Percentiles rank a stretch among this genome's conserved stretches.
These are phyloP conservation scores for Iris macrosiphon DNA, from an alignment of 106 monocot genomes.

Conservation along the genomic window DNA sequence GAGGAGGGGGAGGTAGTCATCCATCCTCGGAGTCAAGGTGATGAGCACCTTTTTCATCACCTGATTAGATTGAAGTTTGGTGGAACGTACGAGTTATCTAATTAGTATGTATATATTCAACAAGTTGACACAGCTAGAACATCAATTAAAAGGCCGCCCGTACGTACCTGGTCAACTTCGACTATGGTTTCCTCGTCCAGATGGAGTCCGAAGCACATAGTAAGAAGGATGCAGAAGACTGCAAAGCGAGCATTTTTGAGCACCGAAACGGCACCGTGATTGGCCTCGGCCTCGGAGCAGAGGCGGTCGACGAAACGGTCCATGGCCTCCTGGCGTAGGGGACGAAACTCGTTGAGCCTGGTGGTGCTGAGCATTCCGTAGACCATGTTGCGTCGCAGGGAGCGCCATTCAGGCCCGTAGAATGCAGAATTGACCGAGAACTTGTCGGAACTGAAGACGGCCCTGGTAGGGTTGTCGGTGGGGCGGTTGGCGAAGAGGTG, in stretches of 20 bases:
- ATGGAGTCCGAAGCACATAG: slow-evolving; percentile 85
- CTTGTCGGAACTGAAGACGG: slow-evolving; percentile 81
- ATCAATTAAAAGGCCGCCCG: no score
- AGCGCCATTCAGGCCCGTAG: slow-evolving; percentile 84
- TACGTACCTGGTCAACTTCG: slow-evolving; percentile 47
- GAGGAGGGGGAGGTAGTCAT: slow-evolving; percentile 82
- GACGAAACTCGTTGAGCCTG: slow-evolving; percentile 56
- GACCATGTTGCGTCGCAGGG: slow-evolving; percentile 92
- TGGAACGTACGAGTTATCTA: no score
- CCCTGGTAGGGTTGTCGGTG: slow-evolving; percentile 57
- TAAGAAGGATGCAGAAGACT: slow-evolving; percentile 77
- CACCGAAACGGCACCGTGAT: slow-evolving; percentile 55
- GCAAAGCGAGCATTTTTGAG: slow-evolving; percentile 86
- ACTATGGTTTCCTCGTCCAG: slow-evolving; percentile 52
- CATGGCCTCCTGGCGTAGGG: slow-evolving; percentile 42
- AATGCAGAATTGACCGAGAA: slow-evolving; percentile 89
- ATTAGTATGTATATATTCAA: no score
- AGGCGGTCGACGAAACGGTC: slow-evolving; percentile 62
- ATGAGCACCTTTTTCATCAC: slow-evolving; percentile 77
- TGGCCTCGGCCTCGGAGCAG: slow-evolving; percentile 50
- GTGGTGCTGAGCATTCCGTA: slow-evolving; percentile 75
- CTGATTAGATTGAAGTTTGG: slow-evolving; percentile 8
- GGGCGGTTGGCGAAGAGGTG: slow-evolving; percentile 68
- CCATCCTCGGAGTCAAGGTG: slow-evolving; percentile 47
- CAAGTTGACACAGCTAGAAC: no score